A percentile compares a stretch with the other conserved stretches of the same genome.
These are phyloP conservation scores for Crotalaria pallida DNA, from an alignment of 306 rosid species.

Conservation along the genomic window DNA sequence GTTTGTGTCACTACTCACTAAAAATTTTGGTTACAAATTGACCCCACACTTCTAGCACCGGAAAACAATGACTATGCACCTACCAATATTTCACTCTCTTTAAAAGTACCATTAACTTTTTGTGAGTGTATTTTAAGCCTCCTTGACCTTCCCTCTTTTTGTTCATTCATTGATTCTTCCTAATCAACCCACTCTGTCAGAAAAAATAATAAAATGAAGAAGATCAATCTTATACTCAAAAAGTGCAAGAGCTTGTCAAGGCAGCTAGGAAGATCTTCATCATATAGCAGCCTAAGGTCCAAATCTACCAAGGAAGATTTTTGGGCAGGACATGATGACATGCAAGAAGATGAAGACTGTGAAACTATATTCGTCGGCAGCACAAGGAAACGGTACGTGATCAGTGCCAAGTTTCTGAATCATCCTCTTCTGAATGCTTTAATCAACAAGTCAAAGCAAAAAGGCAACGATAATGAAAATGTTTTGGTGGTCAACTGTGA, in stretches of 20 bases:
- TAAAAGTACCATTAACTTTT: conserved; percentile 27
- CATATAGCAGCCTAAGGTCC: conserved; percentile 66
- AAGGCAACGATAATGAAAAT: conserved; percentile 17
- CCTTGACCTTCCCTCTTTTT: conserved; percentile 10
- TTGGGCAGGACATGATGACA: conserved; percentile 19
- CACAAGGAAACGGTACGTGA: conserved; percentile 61
- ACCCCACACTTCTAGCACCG: conserved; percentile 65
- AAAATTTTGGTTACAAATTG: conserved; percentile 44
- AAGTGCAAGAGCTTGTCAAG: conserved; percentile 88
- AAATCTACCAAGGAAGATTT: conserved; percentile 58
- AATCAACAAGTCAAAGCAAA: conserved; percentile 51
- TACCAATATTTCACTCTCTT: conserved; percentile 25
- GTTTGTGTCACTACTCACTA: conserved; percentile 50
- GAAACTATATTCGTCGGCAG: conserved; percentile 71
- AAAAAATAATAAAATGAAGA: conserved; percentile 52
- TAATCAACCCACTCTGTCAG: background rate
- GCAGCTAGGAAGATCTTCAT: conserved; percentile 73
- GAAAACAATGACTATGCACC: conserved; percentile 64
- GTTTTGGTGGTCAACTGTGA: conserved; percentile 65
- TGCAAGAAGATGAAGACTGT: conserved; percentile 20
- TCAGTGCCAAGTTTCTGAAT: conserved; percentile 51
- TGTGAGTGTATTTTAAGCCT: conserved; percentile 55
- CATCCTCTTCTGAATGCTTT: conserved; percentile 75
- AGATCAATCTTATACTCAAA: conserved; percentile 57
- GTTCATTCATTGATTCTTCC: conserved; percentile 2